Evolutionary conservation across 495 filamentous ascomycete genomes (phyloP).

Genomic region (Astrothelium macrocarpum): DNA sequence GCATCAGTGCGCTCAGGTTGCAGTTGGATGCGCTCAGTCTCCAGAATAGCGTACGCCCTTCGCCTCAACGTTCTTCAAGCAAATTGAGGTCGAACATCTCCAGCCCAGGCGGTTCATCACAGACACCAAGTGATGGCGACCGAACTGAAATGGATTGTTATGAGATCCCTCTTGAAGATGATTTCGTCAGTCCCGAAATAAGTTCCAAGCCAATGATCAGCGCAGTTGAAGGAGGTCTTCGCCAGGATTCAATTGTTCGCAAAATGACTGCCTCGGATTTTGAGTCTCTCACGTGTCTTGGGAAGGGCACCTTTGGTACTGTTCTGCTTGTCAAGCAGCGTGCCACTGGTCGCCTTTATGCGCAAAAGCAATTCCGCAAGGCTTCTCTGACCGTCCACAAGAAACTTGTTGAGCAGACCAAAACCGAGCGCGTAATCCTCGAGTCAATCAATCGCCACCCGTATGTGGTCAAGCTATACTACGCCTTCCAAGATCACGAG

Average conservation of each 20-base stretch:
- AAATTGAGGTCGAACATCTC: conserved; percentile 29
- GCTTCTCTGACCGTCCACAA: conserved; percentile 87
- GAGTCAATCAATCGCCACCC: conserved; percentile 93
- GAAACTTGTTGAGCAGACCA: conserved; percentile 88
- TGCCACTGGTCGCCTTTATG: conserved; percentile 78
- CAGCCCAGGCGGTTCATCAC: conserved; percentile 24
- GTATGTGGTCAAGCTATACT: conserved; percentile 94
- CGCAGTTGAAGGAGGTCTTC: conserved; percentile 36
- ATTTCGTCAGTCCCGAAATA: conserved; percentile 74
- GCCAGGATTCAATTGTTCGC: conserved; percentile 32
- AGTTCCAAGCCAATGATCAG: conserved; percentile 28
- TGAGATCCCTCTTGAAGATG: conserved; percentile 77
- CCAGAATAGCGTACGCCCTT: conserved; percentile 18
- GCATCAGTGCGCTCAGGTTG: conserved; percentile 69
- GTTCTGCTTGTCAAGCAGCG: conserved; percentile 85
- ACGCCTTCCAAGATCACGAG: conserved; percentile 96
- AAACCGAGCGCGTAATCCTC: conserved; percentile 87
- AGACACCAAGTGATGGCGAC: conserved; percentile 40
- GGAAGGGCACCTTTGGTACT: conserved; percentile 91
- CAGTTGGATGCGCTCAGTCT: conserved; percentile 60
- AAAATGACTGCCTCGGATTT: conserved; percentile 94
- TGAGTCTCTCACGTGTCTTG: conserved; percentile 83
- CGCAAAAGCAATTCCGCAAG: conserved; percentile 98
- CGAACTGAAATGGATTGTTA: conserved; percentile 59
- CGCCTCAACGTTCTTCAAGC: conserved; percentile 9